phyloP scores from a whole-genome alignment of 331 rosid genomes.

The Erythrophleum ivorense region DNA sequence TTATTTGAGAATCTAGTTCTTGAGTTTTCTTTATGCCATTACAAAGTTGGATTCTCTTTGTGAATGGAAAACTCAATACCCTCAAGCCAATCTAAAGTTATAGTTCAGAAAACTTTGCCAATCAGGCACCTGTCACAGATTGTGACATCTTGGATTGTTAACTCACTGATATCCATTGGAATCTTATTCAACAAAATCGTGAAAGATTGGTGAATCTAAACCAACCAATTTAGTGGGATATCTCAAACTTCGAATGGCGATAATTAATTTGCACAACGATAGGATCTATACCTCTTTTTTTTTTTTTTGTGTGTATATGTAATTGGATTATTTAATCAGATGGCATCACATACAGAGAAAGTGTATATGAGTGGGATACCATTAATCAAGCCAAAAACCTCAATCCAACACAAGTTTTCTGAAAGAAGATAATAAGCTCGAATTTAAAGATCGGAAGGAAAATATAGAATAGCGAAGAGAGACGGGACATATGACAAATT shows the following conservation, averaged over 20 bases:
- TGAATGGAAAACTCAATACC: constrained; percentile 38
- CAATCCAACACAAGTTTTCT: background rate
- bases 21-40: constrained; percentile 19
- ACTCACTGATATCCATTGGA: constrained; percentile 36
- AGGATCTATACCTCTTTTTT: background rate
- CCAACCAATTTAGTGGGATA: constrained; percentile 45
- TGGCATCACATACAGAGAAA: background rate
- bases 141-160: constrained; percentile 47
- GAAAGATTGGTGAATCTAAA: constrained; percentile 40
- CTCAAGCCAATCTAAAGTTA: constrained; percentile 24
- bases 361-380: background rate
- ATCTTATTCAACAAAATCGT: constrained; percentile 42
- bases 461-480: too few relatives aligned
- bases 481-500: too few relatives aligned
- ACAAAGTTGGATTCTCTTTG: constrained; percentile 40
- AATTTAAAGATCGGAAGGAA: too few relatives aligned
- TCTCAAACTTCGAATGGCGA: constrained; percentile 33
- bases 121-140: constrained; percentile 45
- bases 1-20: constrained; percentile 35
- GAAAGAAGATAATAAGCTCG: too few relatives aligned
- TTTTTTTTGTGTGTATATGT: background rate
- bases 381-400: background rate
- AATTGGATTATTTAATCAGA: constrained; percentile 5
- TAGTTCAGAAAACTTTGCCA: constrained; percentile 34
- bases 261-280: constrained; percentile 25